Evolutionary conservation across 2,329 filamentous ascomycete genomes (phyloP), one percentile per base, ranked within the genome.

Genomic region (Fusarium penzigii): DNA sequence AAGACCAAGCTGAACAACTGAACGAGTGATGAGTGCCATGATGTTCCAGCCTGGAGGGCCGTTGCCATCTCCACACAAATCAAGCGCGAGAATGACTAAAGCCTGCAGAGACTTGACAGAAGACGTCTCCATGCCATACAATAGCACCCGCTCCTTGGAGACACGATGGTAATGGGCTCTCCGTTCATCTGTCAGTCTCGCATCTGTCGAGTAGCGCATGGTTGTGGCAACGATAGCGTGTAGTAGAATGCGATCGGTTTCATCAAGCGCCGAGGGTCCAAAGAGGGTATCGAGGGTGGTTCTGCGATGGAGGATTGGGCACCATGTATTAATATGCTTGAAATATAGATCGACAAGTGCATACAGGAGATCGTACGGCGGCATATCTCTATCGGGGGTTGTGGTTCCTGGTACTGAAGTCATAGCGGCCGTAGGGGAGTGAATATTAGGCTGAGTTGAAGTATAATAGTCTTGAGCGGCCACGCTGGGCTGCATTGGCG

Each of bases 11-110:
- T 96, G 92, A 2, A 96, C 91, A 2, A 95, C 90, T 7, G 90
- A 92, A 17, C 92, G 84, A 2, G 91, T 92, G 56, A 96, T 95
- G 46, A 96, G 75, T 7, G 92, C 92, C 70, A 96, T 84, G 52
- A 96, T 81, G 66, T 96, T 96, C 92, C 92, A 96, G 3, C 90
- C 92, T 0, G 92, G 91, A 2, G 92, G 92, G 0, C 92, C 92
- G 67, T 96, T 96, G 38, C 91, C 92, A 62, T 84, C 89, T 9
- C 92, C 92, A 32, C 91, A 87, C 20, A 96, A 80, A 66, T 96
- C 92, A 11, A 96, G 74, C 0, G 92, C 90, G 6, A 96, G 76
- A 45, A 96, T 94, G 2, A 96, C 90, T 7, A 96, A 76, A 6
- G 92, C 92, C 67, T 96, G 91, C 6, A 96, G 77, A 1, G 90